Evolutionary conservation across 495 filamentous ascomycete species (phyloP), one percentile per base, ranked within the genome.

Genomic region (Penicillium cosmopolitanum): DNA sequence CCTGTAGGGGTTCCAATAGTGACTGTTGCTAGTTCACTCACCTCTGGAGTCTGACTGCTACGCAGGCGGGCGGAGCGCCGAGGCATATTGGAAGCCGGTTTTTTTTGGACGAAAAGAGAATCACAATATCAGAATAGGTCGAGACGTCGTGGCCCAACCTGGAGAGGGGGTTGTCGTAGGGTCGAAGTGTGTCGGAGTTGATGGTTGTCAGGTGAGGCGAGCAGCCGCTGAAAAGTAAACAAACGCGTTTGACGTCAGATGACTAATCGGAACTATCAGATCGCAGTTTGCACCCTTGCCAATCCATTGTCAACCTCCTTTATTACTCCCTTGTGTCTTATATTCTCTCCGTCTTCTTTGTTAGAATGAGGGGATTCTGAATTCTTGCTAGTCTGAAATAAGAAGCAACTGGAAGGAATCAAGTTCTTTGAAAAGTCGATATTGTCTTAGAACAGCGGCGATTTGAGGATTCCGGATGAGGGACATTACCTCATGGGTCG

Each of bases 51-150:
- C 56, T 69, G 65, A 40, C 57, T 57, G 62, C 63, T 71, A 33
- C 74, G 70, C 55, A 77, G 63, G 58, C 74, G 74, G 53, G 74
- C 74, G 50, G 74, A 77, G 51, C 74, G 74, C 60, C 74, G 74
- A 72, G 70, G 66, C 74, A 77, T 77, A 21, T 52, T n/a, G 51
- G 4, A 38, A 55, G n/a, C 15, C 2, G 18, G 1, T 13, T 11
- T 19, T 36, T 15, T 19, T 16, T 25, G n/a, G 33, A 3, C n/a
- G 10, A 18, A n/a, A 47, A 28, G 13, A 15, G 19, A 33, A 35
- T 33, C 9, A 18, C 36, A 18, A 44, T 6, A 7, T 31, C 28
- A 16, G 16, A 13, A 19, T 33, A 15, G 13, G 40, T 56, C 19
- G 42, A 36, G 50, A 57, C 16, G 18, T 58, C 23, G 31, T 50